Percentiles rank a stretch among this genome's conserved stretches.
phyloP scores from a whole-genome alignment of 345 rosid species.

The Aegle marmelos region DNA sequence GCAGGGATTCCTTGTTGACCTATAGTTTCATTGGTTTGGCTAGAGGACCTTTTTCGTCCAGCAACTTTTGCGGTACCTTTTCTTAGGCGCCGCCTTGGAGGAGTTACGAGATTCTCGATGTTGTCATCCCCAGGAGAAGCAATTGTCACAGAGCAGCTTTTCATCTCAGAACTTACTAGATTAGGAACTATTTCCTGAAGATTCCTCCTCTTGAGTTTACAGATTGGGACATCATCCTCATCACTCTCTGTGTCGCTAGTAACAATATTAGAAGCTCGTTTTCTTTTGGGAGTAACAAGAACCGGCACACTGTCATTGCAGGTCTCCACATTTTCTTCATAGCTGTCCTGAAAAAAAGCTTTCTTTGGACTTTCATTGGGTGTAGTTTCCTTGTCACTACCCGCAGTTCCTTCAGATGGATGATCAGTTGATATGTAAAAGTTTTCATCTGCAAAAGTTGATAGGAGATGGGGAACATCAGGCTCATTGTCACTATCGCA shows the following conservation, averaged over 20 bases:
- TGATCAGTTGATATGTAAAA: constrained; percentile 4
- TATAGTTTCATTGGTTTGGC: constrained; percentile 15
- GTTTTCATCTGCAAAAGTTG: constrained; percentile 1
- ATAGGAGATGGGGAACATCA: background rate
- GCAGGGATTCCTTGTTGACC: constrained; percentile 30
- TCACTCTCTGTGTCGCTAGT: constrained; percentile 53
- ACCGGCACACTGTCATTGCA: constrained; percentile 17
- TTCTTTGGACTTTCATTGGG: background rate
- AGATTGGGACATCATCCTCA: constrained; percentile 51
- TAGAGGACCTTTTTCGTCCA: constrained; percentile 15
- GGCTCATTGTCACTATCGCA: constrained; percentile 50
- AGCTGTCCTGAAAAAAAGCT: constrained; percentile 13
- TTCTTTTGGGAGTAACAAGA: constrained; percentile 44
- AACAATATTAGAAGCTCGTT: constrained; percentile 44
- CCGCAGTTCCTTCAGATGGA: constrained; percentile 9
- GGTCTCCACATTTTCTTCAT: constrained; percentile 34
- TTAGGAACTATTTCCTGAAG: constrained; percentile 15
- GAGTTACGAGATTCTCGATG: constrained; percentile 8
- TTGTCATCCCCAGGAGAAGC: constrained; percentile 15
- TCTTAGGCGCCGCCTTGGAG: constrained; percentile 40
- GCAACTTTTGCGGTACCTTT: constrained; percentile 23
- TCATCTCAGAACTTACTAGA: constrained; percentile 12
- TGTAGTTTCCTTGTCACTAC: constrained; percentile 17
- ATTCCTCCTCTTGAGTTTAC: constrained; percentile 35
- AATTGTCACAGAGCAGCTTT: background rate